Evolutionary conservation across 371 early-diverging fungal genomes (phyloP).

Genomic region (Rhizopus microsporus): DNA sequence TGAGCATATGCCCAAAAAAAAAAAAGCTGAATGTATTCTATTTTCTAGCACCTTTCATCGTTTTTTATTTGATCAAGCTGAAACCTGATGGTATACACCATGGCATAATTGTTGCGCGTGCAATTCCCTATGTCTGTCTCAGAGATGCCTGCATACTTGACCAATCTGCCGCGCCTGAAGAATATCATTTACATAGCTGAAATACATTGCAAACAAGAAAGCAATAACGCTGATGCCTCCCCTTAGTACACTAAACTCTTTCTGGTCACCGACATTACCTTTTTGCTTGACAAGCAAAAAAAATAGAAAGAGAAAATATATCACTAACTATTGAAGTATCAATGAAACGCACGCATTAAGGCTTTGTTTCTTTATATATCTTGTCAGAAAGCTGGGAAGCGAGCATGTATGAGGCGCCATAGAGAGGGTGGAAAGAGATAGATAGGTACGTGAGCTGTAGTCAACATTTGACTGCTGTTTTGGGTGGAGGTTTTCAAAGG

Average conservation of each 20-base stretch:
- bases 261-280: conserved; percentile 7
- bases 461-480: neutral
- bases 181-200: conserved; percentile 22
- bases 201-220: conserved; percentile 16
- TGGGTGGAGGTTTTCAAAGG: conserved; percentile 8
- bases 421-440: conserved; percentile 6
- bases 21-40: conserved; percentile 18
- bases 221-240: conserved; percentile 14
- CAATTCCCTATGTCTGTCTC: conserved; percentile 24
- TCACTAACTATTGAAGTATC: conserved; percentile 10
- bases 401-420: conserved; percentile 5
- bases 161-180: conserved; percentile 15
- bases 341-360: conserved; percentile 7
- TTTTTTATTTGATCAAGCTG: conserved; percentile 30
- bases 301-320: conserved; percentile 19
- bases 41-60: conserved; percentile 22
- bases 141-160: conserved; percentile 26
- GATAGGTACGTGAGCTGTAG: conserved; percentile 1
- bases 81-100: conserved; percentile 25
- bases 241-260: conserved; percentile 12
- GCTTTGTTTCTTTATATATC: conserved; percentile 6
- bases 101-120: conserved; percentile 26
- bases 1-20: conserved; percentile 13
- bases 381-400: conserved; percentile 6
- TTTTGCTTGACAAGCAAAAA: conserved; percentile 14